A percentile compares a stretch with the other conserved stretches of the same genome.
Conservation (phyloP, 805 yeast species). For the Ogataea kodamae region DNA sequence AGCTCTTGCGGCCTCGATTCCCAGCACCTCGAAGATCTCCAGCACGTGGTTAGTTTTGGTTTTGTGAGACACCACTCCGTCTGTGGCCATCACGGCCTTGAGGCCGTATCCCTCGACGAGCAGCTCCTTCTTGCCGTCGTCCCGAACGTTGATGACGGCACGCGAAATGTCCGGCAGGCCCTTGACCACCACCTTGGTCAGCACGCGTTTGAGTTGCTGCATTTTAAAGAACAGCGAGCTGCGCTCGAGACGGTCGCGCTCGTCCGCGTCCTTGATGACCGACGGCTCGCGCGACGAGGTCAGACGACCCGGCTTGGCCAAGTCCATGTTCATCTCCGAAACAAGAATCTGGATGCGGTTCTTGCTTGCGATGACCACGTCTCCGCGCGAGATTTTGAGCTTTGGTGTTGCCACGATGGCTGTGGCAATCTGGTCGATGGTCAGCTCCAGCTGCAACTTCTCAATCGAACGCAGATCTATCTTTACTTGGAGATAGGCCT, state of each 20-base stretch:
- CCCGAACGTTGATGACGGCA: conserved; percentile 92
- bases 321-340: conserved; percentile 38
- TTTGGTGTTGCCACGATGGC: conserved; percentile 87
- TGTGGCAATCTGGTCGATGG: conserved; percentile 76
- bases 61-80: conserved; percentile 86
- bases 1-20: conserved; percentile 96
- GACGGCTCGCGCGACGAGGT: conserved; percentile 33
- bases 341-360: conserved; percentile 68
- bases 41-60: conserved; percentile 90
- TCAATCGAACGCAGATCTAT: conserved; percentile 84
- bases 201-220: conserved; percentile 81
- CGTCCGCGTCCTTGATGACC: conserved; percentile 34
- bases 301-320: conserved; percentile 42
- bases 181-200: conserved; percentile 87
- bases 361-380: conserved; percentile 63
- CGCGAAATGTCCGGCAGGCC: conserved; percentile 90
- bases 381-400: conserved; percentile 72
- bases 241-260: conserved; percentile 34
- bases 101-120: conserved; percentile 97
- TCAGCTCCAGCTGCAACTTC: conserved; percentile 82
- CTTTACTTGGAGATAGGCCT: conserved; percentile 76
- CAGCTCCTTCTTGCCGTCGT: conserved; percentile 81
- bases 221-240: conserved; percentile 76
- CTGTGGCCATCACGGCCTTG: conserved; percentile 94
- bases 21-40: conserved; percentile 84